Conservation (phyloP, 176 grass and related monocot species). For the Canna indica region DNA sequence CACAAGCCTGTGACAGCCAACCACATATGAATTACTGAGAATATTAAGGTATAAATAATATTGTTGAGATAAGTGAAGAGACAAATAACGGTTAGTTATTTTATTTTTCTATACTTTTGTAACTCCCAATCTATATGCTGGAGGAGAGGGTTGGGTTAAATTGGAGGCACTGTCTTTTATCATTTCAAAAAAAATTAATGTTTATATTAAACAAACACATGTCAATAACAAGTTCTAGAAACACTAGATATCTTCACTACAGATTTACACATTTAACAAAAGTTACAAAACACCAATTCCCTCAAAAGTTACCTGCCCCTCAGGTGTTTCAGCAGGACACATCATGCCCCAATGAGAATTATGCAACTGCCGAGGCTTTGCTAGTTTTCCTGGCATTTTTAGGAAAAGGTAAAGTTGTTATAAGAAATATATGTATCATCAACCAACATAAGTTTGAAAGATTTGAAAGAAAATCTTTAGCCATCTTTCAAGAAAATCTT, state of each 20-base stretch:
- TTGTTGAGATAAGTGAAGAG: too few relatives aligned
- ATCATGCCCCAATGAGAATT: slow-evolving; percentile 99
- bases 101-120: too few relatives aligned
- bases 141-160: too few relatives aligned
- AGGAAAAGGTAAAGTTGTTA: slow-evolving; percentile 19
- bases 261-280: not conserved
- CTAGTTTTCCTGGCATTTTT: slow-evolving; percentile 61
- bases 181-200: too few relatives aligned
- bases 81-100: too few relatives aligned
- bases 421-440: not conserved
- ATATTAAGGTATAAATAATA: too few relatives aligned
- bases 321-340: slow-evolving; percentile 98
- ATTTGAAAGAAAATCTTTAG: not conserved
- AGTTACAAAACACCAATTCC: not conserved
- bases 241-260: not conserved
- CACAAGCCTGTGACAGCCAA: slow-evolving; percentile 60
- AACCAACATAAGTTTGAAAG: not conserved
- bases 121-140: too few relatives aligned
- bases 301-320: slow-evolving; percentile 56
- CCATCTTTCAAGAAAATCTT: not conserved
- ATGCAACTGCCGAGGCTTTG: slow-evolving; percentile 90
- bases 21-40: slow-evolving; percentile 6
- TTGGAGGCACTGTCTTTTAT: too few relatives aligned
- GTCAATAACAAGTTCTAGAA: not conserved
- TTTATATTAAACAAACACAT: not conserved